A percentile compares a stretch with the other conserved stretches of the same genome.
These are phyloP conservation scores for Paralagenidium karlingii DNA, from an alignment of 352 stramenopile genomes.

Conservation along the genomic window DNA sequence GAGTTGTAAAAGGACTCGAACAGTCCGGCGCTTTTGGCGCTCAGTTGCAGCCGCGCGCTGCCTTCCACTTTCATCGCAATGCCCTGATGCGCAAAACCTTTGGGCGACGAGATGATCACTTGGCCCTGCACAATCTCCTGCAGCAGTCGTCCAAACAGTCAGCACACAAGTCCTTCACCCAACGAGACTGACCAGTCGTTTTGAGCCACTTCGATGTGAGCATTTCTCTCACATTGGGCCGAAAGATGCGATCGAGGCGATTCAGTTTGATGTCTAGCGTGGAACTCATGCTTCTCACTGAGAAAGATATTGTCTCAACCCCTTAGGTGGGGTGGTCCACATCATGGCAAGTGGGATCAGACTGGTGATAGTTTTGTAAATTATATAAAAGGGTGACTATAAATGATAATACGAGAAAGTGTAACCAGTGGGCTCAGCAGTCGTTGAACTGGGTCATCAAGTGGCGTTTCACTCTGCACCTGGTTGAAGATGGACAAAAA, in stretches of 20 bases:
- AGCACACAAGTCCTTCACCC: background rate
- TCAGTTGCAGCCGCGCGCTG: constrained; percentile 67
- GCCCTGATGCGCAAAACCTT: constrained; percentile 70
- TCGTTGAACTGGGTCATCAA: no score
- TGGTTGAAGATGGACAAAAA: no score
- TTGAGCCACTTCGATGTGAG: background rate
- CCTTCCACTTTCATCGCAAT: constrained; percentile 78
- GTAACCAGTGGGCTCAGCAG: no score
- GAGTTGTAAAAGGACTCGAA: constrained; percentile 81
- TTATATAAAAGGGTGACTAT: no score
- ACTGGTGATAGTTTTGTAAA: no score
- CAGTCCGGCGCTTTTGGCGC: constrained; percentile 58
- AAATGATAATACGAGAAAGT: no score
- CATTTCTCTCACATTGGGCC: constrained; percentile 37
- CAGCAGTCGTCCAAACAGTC: background rate
- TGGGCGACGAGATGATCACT: constrained; percentile 75
- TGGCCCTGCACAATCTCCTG: constrained; percentile 78
- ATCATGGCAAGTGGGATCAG: no score
- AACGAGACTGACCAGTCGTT: background rate
- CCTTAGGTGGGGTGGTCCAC: no score
- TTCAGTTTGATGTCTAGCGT: constrained; percentile 78
- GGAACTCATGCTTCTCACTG: constrained; percentile 77
- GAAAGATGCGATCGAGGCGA: constrained; percentile 77
- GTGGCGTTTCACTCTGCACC: no score
- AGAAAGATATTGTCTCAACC: no score